These are phyloP conservation scores for Capronia coronata DNA, from an alignment of 2,329 filamentous ascomycete species.

Conservation along the genomic window DNA sequence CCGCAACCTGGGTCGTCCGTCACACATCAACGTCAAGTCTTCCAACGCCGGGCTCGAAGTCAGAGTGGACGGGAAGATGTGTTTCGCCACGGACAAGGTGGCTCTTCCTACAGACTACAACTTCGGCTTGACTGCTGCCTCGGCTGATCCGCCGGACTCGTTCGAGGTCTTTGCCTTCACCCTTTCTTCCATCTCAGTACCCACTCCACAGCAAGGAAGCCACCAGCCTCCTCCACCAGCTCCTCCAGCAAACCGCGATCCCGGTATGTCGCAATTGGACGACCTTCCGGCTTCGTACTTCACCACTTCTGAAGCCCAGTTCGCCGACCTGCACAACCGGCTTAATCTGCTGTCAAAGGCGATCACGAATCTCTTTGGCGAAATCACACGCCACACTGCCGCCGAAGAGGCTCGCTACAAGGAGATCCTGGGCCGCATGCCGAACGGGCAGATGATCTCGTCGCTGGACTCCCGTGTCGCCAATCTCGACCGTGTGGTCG, in stretches of 20 bases:
- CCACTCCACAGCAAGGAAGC: conserved; percentile 31
- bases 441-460: conserved; percentile 36
- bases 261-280: conserved; percentile 33
- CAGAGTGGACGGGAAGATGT: conserved; percentile 68
- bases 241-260: conserved; percentile 31
- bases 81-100: conserved; percentile 61
- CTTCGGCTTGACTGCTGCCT: conserved; percentile 81
- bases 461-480: conserved; percentile 45
- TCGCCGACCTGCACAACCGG: conserved; percentile 76
- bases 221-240: conserved; percentile 31
- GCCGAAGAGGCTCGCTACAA: conserved; percentile 49
- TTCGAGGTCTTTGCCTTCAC: conserved; percentile 89
- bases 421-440: conserved; percentile 41
- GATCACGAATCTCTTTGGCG: conserved; percentile 49
- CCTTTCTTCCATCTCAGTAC: conserved; percentile 42
- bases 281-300: conserved; percentile 42
- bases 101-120: conserved; percentile 71
- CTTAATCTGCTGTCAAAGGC: conserved; percentile 59
- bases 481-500: conserved; percentile 48
- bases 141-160: conserved; percentile 85
- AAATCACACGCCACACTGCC: conserved; percentile 47
- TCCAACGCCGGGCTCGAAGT: conserved; percentile 61
- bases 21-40: conserved; percentile 69
- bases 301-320: conserved; percentile 53
- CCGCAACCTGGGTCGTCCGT: conserved; percentile 81